Evolutionary conservation across 228 moss, liverwort and hornwort genomes (phyloP).

Genomic region (Sphagnum fallax): DNA sequence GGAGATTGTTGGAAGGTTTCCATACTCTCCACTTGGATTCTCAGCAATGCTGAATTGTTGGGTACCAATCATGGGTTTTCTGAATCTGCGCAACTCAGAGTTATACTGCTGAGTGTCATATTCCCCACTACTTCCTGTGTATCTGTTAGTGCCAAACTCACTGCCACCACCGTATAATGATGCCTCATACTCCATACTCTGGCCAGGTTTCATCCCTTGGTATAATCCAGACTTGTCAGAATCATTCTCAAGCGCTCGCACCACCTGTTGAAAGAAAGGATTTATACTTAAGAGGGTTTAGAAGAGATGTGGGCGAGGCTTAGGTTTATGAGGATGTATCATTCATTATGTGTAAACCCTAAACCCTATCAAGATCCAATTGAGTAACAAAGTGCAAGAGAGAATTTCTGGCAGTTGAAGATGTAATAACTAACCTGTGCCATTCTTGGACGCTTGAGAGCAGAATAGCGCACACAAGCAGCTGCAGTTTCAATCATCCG

Average conservation of each 20-base stretch:
- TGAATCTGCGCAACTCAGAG: conserved; percentile 47
- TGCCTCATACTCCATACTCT: conserved; percentile 38
- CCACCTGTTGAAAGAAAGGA: conserved; percentile 28
- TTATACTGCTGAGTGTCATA: conserved; percentile 43
- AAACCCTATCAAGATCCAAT: neutral
- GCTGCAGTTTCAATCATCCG: conserved; percentile 66
- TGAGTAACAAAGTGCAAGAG: too few species aligned
- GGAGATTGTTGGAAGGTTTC: conserved; percentile 10
- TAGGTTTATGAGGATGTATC: too few species aligned
- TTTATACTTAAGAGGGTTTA: too few species aligned
- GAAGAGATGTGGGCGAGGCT: neutral
- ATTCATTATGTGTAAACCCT: neutral
- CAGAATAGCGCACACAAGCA: conserved; percentile 73
- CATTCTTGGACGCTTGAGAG: conserved; percentile 75
- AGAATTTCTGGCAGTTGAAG: too few species aligned
- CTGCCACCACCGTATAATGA: conserved; percentile 25
- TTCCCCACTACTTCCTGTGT: conserved; percentile 27
- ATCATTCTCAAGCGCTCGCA: conserved; percentile 64
- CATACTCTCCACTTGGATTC: conserved; percentile 23
- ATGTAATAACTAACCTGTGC: conserved; percentile 22
- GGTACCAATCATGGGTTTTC: conserved; percentile 23
- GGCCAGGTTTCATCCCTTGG: conserved; percentile 63
- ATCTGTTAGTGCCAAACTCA: conserved; percentile 20
- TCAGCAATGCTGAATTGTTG: conserved; percentile 7
- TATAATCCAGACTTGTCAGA: conserved; percentile 63